These are phyloP conservation scores for Hypocrella siamensis DNA, from an alignment of 2,329 filamentous ascomycete species.

Conservation along the genomic window DNA sequence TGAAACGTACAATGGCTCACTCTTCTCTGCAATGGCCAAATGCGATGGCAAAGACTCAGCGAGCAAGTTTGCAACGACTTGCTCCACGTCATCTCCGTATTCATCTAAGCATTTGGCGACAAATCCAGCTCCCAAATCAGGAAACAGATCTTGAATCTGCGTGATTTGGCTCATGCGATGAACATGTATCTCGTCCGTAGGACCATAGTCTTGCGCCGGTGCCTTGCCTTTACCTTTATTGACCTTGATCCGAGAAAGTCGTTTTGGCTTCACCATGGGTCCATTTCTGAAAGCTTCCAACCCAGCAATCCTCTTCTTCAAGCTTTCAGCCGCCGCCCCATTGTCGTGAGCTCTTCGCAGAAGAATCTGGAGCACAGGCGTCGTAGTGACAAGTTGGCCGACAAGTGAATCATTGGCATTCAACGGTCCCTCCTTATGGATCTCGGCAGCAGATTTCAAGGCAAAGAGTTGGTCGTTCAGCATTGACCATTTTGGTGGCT, in stretches of 20 bases:
- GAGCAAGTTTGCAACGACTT: slow-evolving; percentile 66
- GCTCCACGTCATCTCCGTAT: slow-evolving; percentile 62
- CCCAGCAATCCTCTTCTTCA: slow-evolving; percentile 43
- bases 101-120: slow-evolving; percentile 64
- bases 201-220: slow-evolving; percentile 21
- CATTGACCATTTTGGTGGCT: slow-evolving; percentile 55
- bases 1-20: slow-evolving; percentile 44
- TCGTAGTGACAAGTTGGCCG: slow-evolving; percentile 65
- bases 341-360: slow-evolving; percentile 34
- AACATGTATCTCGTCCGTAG: slow-evolving; percentile 50
- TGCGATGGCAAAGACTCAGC: slow-evolving; percentile 60
- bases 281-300: slow-evolving; percentile 46
- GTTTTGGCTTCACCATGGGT: slow-evolving; percentile 32
- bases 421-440: slow-evolving; percentile 38
- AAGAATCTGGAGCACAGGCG: slow-evolving; percentile 55
- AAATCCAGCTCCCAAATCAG: slow-evolving; percentile 71
- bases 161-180: slow-evolving; percentile 75
- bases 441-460: slow-evolving; percentile 55
- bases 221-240: slow-evolving; percentile 49
- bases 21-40: slow-evolving; percentile 46
- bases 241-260: slow-evolving; percentile 34
- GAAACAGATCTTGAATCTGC: slow-evolving; percentile 88
- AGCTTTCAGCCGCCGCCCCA: slow-evolving; percentile 34
- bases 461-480: slow-evolving; percentile 74
- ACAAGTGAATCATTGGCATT: slow-evolving; percentile 58